Evolutionary conservation across 1,139 yeast species (phyloP).

Genomic region (Scheffersomyces segobiensis): DNA sequence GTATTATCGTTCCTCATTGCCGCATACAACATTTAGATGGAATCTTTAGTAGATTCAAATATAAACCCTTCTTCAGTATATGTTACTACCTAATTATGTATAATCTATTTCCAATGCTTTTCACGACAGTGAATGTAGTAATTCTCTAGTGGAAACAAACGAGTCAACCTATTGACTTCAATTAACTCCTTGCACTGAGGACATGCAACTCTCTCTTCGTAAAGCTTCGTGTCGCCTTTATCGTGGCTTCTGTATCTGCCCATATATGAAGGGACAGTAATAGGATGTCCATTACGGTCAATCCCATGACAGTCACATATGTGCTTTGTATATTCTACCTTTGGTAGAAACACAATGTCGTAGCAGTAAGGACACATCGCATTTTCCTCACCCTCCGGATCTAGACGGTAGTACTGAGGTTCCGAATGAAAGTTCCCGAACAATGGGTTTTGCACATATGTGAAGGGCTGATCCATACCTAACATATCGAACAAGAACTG

Average conservation of each 20-base stretch:
- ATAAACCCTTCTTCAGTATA: too few relatives aligned
- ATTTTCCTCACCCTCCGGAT: not conserved
- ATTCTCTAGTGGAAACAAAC: not conserved
- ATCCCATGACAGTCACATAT: not conserved
- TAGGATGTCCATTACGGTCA: not conserved
- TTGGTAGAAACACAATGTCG: not conserved
- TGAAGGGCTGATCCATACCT: not conserved
- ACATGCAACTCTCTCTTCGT: not conserved
- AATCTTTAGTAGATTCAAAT: not conserved
- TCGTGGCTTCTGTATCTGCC: not conserved
- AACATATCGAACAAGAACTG: not conserved
- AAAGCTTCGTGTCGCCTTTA: not conserved
- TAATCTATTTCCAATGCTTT: not conserved
- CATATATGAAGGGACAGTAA: not conserved
- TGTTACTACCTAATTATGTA: not conserved
- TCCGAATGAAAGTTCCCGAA: not conserved
- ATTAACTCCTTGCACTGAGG: not conserved
- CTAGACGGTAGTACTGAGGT: not conserved
- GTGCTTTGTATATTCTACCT: not conserved
- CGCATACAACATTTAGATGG: conserved; percentile 52
- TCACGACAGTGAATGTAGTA: not conserved
- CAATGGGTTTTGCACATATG: not conserved
- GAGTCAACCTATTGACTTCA: not conserved
- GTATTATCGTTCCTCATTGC: conserved; percentile 60
- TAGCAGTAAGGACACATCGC: not conserved